phyloP scores from a whole-genome alignment of 1,284 basidiomycete genomes.

The Singerocomus inundabilis region DNA sequence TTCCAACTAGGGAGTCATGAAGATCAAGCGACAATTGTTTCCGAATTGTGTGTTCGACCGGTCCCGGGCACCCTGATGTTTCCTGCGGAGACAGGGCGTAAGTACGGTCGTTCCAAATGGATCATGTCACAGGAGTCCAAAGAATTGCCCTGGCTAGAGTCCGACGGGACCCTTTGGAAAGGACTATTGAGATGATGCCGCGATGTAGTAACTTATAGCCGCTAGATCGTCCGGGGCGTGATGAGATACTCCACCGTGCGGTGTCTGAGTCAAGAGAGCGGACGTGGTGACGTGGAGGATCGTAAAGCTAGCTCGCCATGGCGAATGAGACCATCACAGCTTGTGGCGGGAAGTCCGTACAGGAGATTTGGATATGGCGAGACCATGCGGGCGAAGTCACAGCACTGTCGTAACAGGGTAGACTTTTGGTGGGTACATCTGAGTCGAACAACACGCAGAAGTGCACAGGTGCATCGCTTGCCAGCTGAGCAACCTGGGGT shows the following conservation, averaged over 20 bases:
- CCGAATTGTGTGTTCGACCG: too few species aligned
- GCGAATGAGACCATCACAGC: background rate
- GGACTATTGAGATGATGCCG: background rate
- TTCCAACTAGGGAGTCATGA: background rate
- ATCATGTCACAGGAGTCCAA: background rate
- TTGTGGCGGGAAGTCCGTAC: background rate
- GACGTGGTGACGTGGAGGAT: background rate
- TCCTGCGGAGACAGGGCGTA: background rate
- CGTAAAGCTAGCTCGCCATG: background rate
- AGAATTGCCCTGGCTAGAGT: background rate
- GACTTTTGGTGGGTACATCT: background rate
- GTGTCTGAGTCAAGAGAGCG: background rate
- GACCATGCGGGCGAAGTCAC: background rate
- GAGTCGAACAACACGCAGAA: background rate
- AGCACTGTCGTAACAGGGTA: background rate
- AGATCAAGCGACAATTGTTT: background rate
- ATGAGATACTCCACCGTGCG: too few species aligned
- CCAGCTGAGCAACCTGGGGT: background rate
- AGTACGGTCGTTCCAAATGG: background rate
- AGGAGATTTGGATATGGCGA: background rate
- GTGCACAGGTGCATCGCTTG: background rate
- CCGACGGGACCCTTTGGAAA: background rate
- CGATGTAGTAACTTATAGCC: background rate
- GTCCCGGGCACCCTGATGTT: too few species aligned
- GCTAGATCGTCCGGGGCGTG: too few species aligned